phyloP scores from a whole-genome alignment of 352 stramenopile species.

The Pythium aquatile region DNA sequence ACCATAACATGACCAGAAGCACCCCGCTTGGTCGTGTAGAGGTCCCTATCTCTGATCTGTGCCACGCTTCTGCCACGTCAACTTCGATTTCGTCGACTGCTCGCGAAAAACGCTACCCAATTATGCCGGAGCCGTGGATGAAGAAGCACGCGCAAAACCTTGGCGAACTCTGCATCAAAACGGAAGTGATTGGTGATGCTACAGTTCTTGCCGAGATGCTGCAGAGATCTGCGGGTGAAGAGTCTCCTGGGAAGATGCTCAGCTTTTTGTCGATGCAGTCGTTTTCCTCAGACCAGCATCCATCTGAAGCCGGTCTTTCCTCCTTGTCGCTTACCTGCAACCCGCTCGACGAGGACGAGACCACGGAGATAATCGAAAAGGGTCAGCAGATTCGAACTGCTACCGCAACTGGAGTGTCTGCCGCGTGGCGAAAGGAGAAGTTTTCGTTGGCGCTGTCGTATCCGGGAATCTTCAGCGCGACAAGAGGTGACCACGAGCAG shows the following conservation, averaged over 20 bases:
- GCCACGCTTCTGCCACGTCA: slow-evolving; percentile 45
- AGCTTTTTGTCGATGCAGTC: slow-evolving; percentile 59
- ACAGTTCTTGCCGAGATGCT: slow-evolving; percentile 56
- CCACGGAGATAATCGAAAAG: slow-evolving; percentile 41
- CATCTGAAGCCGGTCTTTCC: slow-evolving; percentile 16
- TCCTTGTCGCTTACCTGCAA: slow-evolving; percentile 12
- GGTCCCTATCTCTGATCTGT: slow-evolving; percentile 61
- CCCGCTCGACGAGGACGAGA: slow-evolving; percentile 44
- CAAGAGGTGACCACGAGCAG: slow-evolving; percentile 27
- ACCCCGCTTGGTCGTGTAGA: slow-evolving; percentile 66
- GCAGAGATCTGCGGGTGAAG: slow-evolving; percentile 31
- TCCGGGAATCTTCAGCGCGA: slow-evolving; percentile 56
- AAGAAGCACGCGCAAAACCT: slow-evolving; percentile 53
- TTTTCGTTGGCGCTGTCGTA: slow-evolving; percentile 67
- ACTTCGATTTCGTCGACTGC: slow-evolving; percentile 54
- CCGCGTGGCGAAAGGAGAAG: slow-evolving; percentile 58
- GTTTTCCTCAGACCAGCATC: slow-evolving; percentile 42
- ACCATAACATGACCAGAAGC: slow-evolving; percentile 69
- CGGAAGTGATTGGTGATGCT: slow-evolving; percentile 56
- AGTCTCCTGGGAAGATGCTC: slow-evolving; percentile 44
- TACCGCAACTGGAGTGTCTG: slow-evolving; percentile 31
- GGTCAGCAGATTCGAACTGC: slow-evolving; percentile 43
- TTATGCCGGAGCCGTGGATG: slow-evolving; percentile 73
- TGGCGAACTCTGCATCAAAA: slow-evolving; percentile 66
- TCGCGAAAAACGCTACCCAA: slow-evolving; percentile 51